phyloP scores from a whole-genome alignment of 1,139 yeast species.

The Candida freyschussii region DNA sequence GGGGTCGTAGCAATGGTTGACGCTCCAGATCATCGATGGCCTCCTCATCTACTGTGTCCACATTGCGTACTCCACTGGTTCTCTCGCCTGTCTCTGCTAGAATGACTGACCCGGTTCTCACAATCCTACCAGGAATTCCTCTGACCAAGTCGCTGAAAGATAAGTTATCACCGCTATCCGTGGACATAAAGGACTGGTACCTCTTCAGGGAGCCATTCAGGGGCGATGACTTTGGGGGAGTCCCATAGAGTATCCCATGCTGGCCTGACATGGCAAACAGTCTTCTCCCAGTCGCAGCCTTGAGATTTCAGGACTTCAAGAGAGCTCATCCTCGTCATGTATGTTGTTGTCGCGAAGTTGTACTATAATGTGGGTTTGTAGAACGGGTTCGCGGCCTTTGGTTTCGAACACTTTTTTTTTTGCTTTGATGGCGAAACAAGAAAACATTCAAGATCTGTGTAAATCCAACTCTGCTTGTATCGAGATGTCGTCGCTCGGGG shows the following conservation, averaged over 20 bases:
- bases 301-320: not conserved
- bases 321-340: not conserved
- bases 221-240: slow-evolving; percentile 2
- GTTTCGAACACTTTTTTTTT: too few species aligned
- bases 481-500: slow-evolving; percentile 13
- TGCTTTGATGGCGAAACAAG: not conserved
- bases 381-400: not conserved
- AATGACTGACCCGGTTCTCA: slow-evolving; percentile 31
- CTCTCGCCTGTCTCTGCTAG: slow-evolving; percentile 33
- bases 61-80: slow-evolving; percentile 10
- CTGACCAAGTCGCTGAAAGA: slow-evolving; percentile 11
- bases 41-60: slow-evolving; percentile 3
- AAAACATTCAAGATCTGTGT: not conserved
- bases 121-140: slow-evolving; percentile 18
- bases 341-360: not conserved
- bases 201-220: slow-evolving; percentile 11
- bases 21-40: slow-evolving; percentile 16
- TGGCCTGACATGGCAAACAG: not conserved
- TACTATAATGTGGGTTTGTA: too few species aligned
- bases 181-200: slow-evolving; percentile 21
- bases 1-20: slow-evolving; percentile 9
- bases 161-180: slow-evolving; percentile 15
- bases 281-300: too few species aligned
- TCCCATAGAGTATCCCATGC: not conserved
- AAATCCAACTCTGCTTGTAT: not conserved